A percentile compares a stretch with the other conserved stretches of the same genome.
Evolutionary conservation across 768 basidiomycete genomes (phyloP).

Genomic region (Podaxis rugospora): DNA sequence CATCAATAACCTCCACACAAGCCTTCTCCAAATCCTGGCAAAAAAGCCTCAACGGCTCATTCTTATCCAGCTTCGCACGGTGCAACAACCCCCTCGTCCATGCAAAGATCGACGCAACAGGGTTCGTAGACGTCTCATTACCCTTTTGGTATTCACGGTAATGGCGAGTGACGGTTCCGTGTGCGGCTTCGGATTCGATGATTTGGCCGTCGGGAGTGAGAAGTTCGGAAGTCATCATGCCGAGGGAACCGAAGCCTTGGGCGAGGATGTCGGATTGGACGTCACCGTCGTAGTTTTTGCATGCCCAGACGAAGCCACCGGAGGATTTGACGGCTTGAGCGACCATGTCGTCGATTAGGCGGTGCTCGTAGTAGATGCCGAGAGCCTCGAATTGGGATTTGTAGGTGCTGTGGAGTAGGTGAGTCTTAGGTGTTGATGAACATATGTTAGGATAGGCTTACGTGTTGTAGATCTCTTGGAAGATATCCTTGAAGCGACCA

Average conservation of each 20-base stretch:
- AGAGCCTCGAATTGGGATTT: constrained; percentile 62
- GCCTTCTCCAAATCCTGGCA: constrained; percentile 77
- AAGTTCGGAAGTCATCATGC: constrained; percentile 98
- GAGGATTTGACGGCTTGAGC: constrained; percentile 96
- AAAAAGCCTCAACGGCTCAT: constrained; percentile 69
- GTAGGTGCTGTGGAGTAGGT: constrained; percentile 45
- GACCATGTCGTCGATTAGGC: constrained; percentile 97
- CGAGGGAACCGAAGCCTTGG: constrained; percentile 93
- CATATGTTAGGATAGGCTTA: constrained; percentile 23
- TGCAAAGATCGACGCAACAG: constrained; percentile 96
- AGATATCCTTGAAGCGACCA: constrained; percentile 98
- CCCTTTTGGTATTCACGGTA: constrained; percentile 98
- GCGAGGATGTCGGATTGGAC: constrained; percentile 92
- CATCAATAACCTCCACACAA: constrained; percentile 88
- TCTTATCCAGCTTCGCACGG: constrained; percentile 88
- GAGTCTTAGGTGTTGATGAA: not conserved
- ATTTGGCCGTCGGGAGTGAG: constrained; percentile 92
- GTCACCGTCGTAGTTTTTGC: constrained; percentile 82
- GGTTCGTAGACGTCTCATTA: constrained; percentile 96
- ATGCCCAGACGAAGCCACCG: constrained; percentile 84
- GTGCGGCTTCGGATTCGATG: constrained; percentile 95
- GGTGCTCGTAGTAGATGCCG: constrained; percentile 91
- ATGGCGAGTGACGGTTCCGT: constrained; percentile 94
- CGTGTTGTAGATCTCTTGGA: constrained; percentile 92
- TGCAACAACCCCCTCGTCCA: constrained; percentile 96